These are phyloP conservation scores for Dichotomopilus funicola DNA, from an alignment of 2,329 filamentous ascomycete species.

Conservation along the genomic window DNA sequence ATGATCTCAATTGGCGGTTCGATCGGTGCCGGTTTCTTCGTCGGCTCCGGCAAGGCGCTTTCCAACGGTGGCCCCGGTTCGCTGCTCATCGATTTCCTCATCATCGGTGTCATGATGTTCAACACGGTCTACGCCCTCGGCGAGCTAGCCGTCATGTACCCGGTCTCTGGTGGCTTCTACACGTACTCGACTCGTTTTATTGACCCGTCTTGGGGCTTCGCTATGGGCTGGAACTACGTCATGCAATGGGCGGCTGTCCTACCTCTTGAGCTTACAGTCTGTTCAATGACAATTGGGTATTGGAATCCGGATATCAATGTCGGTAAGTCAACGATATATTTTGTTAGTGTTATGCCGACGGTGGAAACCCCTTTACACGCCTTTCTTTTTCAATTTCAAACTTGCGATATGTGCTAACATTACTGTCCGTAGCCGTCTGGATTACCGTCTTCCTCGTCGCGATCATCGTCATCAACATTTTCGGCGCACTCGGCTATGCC, in stretches of 20 bases:
- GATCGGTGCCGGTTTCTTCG: slow-evolving; percentile 58
- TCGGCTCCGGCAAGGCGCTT: slow-evolving; percentile 52
- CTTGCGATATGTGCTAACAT: neutral
- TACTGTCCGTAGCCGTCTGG: slow-evolving; percentile 34
- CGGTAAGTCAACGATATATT: slow-evolving; percentile 17
- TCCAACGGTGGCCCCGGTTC: slow-evolving; percentile 41
- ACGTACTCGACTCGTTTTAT: slow-evolving; percentile 56
- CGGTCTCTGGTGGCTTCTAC: slow-evolving; percentile 58
- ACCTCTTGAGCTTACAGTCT: slow-evolving; percentile 46
- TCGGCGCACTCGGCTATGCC: slow-evolving; percentile 47
- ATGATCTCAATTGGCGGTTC: slow-evolving; percentile 58
- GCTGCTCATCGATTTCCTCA: slow-evolving; percentile 44
- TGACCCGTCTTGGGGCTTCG: slow-evolving; percentile 54
- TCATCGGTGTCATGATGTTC: slow-evolving; percentile 56
- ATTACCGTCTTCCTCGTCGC: slow-evolving; percentile 46
- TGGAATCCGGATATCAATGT: slow-evolving; percentile 43
- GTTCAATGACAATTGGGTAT: slow-evolving; percentile 44
- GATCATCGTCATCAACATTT: slow-evolving; percentile 47
- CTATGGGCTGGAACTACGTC: slow-evolving; percentile 46
- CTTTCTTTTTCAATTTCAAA: too few relatives aligned
- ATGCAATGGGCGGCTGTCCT: slow-evolving; percentile 46
- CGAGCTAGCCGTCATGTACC: slow-evolving; percentile 56
- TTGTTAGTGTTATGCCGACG: too few relatives aligned
- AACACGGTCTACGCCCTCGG: slow-evolving; percentile 56
- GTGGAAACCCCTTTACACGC: too few relatives aligned